A percentile compares a stretch with the other conserved stretches of the same genome.
phyloP scores from a whole-genome alignment of 768 basidiomycete genomes.

The Aureoboletus auriporus region DNA sequence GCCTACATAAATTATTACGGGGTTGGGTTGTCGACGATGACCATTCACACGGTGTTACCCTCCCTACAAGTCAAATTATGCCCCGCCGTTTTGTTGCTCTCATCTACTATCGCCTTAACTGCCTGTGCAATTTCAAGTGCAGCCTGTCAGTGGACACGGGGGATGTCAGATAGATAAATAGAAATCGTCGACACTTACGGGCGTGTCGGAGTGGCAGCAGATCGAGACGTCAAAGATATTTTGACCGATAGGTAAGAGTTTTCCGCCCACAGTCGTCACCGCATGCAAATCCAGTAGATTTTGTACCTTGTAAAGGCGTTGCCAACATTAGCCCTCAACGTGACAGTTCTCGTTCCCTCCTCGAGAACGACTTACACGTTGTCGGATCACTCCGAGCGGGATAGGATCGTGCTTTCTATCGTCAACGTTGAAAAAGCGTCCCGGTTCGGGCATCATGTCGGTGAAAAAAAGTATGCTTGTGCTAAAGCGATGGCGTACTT shows the following conservation, averaged over 20 bases:
- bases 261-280: constrained; percentile 46
- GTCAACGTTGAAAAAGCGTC: background rate
- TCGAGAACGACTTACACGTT: constrained; percentile 34
- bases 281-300: constrained; percentile 39
- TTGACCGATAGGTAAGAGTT: constrained; percentile 39
- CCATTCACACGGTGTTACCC: background rate
- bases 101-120: constrained; percentile 54
- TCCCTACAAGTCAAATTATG: constrained; percentile 13
- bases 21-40: no score
- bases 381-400: constrained; percentile 36
- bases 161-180: background rate
- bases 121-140: constrained; percentile 48
- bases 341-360: background rate
- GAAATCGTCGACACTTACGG: constrained; percentile 35
- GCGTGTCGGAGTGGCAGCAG: constrained; percentile 64
- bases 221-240: constrained; percentile 52
- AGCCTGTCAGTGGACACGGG: constrained; percentile 31
- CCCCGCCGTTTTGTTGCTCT: constrained; percentile 40
- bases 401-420: constrained; percentile 50
- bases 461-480: background rate
- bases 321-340: background rate
- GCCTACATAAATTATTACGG: no score
- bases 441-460: background rate
- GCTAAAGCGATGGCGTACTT: constrained; percentile 33
- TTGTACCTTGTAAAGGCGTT: constrained; percentile 33